Conservation (phyloP, 192 early-diverging fungal species). For the Dispira parvispora region DNA sequence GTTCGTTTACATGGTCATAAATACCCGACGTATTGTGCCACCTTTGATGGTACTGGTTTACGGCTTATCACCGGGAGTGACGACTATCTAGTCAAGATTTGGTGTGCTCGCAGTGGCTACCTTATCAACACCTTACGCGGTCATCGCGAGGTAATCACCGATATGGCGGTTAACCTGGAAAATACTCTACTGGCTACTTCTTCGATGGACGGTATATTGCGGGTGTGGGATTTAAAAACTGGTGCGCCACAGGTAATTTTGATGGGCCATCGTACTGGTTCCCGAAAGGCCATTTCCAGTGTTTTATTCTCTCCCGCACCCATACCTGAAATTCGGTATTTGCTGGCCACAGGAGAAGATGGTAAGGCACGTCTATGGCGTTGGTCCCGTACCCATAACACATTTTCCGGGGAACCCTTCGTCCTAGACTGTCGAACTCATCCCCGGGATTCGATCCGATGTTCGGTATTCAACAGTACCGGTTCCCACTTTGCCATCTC, state of each 20-base stretch:
- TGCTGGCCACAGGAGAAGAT: constrained; percentile 55
- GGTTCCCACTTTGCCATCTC: constrained; percentile 67
- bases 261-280: constrained; percentile 18
- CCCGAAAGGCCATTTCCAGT: constrained; percentile 38
- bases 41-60: constrained; percentile 56
- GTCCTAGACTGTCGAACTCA: constrained; percentile 32
- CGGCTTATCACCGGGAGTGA: constrained; percentile 75
- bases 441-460: constrained; percentile 30
- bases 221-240: constrained; percentile 58
- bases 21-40: constrained; percentile 50
- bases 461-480: constrained; percentile 56
- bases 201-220: constrained; percentile 53
- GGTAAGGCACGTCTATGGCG: constrained; percentile 55
- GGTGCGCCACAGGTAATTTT: constrained; percentile 50
- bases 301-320: constrained; percentile 68
- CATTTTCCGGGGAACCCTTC: constrained; percentile 33
- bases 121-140: constrained; percentile 70
- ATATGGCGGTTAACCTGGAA: constrained; percentile 57
- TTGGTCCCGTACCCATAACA: constrained; percentile 40
- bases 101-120: constrained; percentile 61
- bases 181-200: constrained; percentile 67
- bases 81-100: constrained; percentile 71
- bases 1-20: constrained; percentile 58
- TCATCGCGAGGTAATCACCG: constrained; percentile 55
- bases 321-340: constrained; percentile 37